These are phyloP conservation scores for Tulasnella sp. DNA, from an alignment of 768 basidiomycete species.

Conservation along the genomic window DNA sequence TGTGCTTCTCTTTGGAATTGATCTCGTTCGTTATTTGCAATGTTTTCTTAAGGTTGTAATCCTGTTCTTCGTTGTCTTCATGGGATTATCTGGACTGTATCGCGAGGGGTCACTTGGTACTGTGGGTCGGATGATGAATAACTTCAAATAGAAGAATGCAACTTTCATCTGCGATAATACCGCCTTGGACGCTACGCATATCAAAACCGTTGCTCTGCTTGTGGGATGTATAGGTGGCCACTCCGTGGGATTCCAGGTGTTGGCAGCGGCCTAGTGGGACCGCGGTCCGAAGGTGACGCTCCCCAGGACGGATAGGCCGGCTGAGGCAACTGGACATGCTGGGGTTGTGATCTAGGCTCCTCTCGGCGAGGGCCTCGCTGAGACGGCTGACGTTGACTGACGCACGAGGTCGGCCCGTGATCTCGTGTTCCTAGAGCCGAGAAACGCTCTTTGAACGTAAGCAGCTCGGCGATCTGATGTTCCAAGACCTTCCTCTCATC, in stretches of 20 bases:
- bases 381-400: neutral
- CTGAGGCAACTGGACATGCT: neutral
- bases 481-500: conserved; percentile 12
- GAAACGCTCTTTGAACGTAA: conserved; percentile 11
- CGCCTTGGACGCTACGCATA: no score
- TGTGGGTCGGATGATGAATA: no score
- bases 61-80: neutral
- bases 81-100: no score
- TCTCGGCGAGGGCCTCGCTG: neutral
- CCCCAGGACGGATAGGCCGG: no score
- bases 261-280: neutral
- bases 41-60: neutral
- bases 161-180: no score
- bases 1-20: neutral
- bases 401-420: neutral
- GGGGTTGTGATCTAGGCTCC: neutral
- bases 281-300: no score
- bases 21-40: neutral
- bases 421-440: neutral
- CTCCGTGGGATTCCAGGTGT: neutral
- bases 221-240: neutral
- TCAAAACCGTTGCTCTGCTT: neutral
- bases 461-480: conserved; percentile 12
- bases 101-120: no score
- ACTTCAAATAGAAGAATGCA: no score